Evolutionary conservation across 106 monocot genomes (phyloP), one percentile per base, ranked within the genome.

Genomic region (Gastrodia elata): DNA sequence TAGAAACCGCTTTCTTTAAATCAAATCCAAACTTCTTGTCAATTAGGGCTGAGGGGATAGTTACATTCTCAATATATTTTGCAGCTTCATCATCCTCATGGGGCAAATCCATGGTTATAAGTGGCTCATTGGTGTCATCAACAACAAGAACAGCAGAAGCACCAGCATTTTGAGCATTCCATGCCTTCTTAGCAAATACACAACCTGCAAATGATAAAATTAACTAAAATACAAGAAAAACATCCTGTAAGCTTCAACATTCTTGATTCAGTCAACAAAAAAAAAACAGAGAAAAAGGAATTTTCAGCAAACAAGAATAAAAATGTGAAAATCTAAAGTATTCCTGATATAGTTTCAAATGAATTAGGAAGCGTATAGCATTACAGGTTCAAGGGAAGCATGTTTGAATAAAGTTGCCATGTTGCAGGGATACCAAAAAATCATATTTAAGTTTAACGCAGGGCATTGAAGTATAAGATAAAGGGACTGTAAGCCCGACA

Each of bases 41-140:
- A 68, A 96, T 87, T 16, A 96, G 87, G 10, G 96, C 96, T 40
- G 96, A 96, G 0, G 96, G 96, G 55, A 96, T 96, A 15, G 96
- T 96, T 67, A 96, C 87, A 34, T 96, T 96, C 43, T 84, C 85
- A 77, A 96, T 88, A 71, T 90, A 96, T 27, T 78, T 82, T 80
- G 82, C 84, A 76, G 89, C 85, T 73, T 85, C 87, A 67, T 77
- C 87, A 68, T 96, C 96, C 33, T 96, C 96, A 52, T 78, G 80
- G 69, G 96, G 92, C 34, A 96, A 82, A 82, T 96, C 96, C 92
- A 96, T 96, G 32, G 96, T 96, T 75, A 96, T 90, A 22, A 96
- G 73, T 65, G 89, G 92, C 73, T 96, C 96, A 43, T 96, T 80
- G 58, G 83, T 92, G 64, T 92, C 80, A 79, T 96, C 96, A 41